Evolutionary conservation across 176 grass and related monocot species (phyloP), one percentile per base, ranked within the genome.

Genomic region (Lolium multiflorum): DNA sequence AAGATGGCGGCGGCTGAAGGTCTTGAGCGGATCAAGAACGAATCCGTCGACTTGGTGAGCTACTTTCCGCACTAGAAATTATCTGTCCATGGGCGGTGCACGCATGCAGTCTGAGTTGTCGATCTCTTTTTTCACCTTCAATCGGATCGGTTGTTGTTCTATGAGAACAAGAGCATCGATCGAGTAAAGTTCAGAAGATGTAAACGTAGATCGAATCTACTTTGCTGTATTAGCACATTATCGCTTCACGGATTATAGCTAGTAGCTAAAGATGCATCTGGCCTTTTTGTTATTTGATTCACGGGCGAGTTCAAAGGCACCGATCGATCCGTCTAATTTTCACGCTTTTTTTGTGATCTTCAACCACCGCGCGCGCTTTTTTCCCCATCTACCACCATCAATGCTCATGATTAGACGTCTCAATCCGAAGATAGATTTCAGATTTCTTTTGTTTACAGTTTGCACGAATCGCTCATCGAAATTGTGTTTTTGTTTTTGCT

Each of bases 21-120:
- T 59, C 84, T 95, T 18, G 93, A 95, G 58, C 84, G 90, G 11
- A 98, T 98, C 88, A 94, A 84, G 89, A 94, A 98, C 54, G 96
- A 98, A 59, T 82, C 88, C 3, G 88, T 94, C 70, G 93, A 98
- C 88, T 87, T 98, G 96, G 96, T 98, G 86, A 89, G 90, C 20
- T 7, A 75, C 8, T 26, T 50, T 70, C 9, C 37, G 16, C 7
- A 16, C 7, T 17, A 48, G n/a, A 20, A 18, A 56, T 56, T 56
- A 20, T 56, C 18, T 56, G 6, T 7, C 17, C 6, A 20, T 54
- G 6, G 4, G 11, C 18, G 14, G 52, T 54, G 31, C 31, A 18
- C 49, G 62, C 25, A 15, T 66, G 43, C 14, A 26, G 24, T 5
- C 46, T 9, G 46, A 26, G 24, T 54, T 54, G 49, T 17, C 7